Evolutionary conservation across 1,284 basidiomycete species (phyloP).

Genomic region (Gomphus bonarii): DNA sequence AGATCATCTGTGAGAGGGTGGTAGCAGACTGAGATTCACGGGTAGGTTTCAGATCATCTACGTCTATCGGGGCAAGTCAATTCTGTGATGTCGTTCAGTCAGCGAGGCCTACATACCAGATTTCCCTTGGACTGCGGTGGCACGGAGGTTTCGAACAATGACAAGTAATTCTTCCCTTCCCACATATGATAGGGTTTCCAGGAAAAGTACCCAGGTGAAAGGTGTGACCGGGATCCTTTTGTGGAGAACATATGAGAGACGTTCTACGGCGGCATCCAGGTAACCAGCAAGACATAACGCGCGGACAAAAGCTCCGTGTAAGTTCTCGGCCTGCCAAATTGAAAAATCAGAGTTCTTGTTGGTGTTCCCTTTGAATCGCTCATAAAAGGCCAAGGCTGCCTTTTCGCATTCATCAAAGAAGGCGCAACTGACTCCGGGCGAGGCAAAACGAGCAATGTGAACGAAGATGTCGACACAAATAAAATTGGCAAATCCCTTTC

Average conservation of each 20-base stretch:
- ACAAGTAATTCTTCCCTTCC: background rate
- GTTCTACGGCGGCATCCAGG: background rate
- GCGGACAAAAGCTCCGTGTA: background rate
- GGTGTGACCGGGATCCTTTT: background rate
- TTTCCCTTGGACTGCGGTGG: background rate
- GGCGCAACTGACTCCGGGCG: constrained; percentile 4
- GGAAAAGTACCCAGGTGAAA: constrained; percentile 6
- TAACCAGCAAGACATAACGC: constrained; percentile 2
- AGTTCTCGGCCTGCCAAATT: constrained; percentile 1
- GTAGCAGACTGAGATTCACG: background rate
- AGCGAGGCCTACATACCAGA: background rate
- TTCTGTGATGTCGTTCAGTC: background rate
- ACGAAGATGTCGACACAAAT: constrained; percentile 2
- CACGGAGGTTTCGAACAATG: background rate
- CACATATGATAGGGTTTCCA: background rate
- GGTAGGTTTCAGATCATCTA: background rate
- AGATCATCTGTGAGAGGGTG: background rate
- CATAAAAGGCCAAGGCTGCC: constrained; percentile 1
- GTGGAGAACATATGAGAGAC: background rate
- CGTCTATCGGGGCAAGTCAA: background rate
- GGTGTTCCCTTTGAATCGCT: background rate
- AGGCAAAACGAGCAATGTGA: constrained; percentile 8
- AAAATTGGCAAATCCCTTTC: constrained; percentile 7
- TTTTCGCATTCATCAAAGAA: background rate
- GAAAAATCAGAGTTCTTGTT: constrained; percentile 2